Evolutionary conservation across 768 basidiomycete species (phyloP), one percentile per base, ranked within the genome.

Genomic region (Naganishia kalamii): DNA sequence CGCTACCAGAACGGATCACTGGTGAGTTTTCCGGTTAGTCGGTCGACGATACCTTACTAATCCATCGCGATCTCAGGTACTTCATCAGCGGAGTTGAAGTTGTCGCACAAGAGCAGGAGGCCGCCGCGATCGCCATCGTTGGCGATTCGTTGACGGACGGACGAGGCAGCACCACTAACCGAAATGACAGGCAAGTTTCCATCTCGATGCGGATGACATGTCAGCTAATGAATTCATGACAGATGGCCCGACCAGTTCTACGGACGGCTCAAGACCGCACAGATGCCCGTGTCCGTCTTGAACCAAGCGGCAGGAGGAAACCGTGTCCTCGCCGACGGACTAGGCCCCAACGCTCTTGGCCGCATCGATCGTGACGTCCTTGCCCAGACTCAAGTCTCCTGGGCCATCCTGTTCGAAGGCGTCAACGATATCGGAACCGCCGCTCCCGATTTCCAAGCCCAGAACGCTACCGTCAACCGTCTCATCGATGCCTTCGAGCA

Each of bases 111-210:
- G 5, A 65, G 65, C 7, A 71, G 69, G 0, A 70, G 72, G 17
- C 69, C 72, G 33, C 72, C 79, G 7, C 63, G 2, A 75, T 82
- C 29, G 79, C 78, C 32, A 80, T 84, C 62, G 79, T 84, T 32
- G 83, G 83, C 5, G 83, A 84, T 73, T 83, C 82, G 69, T 82
- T 83, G 62, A 84, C 83, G 1, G 83, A 84, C 65, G 83, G 83
- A 19, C 80, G 83, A 32, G 83, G 78, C 37, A 82, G 81, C 70
- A 76, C 74, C 51, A 80, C 77, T 13, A 78, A 84, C 69, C 69
- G 65, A 49, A 83, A 84, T 70, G 79, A 83, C 75, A 77, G 83
- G 80, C 80, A 33, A 35, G 70, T 69, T 3, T 33, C 21, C 17
- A 40, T 41, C 12, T 47, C 44, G 25, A 10, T 30, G n/a, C 33